Percentiles rank a stretch among this genome's conserved stretches.
phyloP scores from a whole-genome alignment of 2,329 filamentous ascomycete genomes.

The Aspergillus quadrilineatus region DNA sequence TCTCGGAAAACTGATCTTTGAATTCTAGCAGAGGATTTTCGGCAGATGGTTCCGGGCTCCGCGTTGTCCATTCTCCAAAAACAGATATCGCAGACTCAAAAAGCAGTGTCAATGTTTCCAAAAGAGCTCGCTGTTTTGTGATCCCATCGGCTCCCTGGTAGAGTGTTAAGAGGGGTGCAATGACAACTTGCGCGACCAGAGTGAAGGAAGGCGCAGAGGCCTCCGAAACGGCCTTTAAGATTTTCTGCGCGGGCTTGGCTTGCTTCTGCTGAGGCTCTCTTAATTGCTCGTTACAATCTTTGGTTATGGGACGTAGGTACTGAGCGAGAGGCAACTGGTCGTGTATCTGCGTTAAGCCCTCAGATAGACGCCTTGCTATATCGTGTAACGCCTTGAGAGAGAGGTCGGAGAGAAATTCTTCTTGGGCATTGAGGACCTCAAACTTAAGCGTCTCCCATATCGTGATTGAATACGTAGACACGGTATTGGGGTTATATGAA shows the following conservation, averaged over 20 bases:
- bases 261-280: slow-evolving; percentile 69
- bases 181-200: slow-evolving; percentile 55
- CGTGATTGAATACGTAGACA: slow-evolving; percentile 63
- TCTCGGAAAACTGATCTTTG: slow-evolving; percentile 53
- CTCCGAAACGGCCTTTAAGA: slow-evolving; percentile 57
- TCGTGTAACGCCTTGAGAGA: slow-evolving; percentile 56
- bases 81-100: slow-evolving; percentile 58
- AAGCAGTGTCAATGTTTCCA: slow-evolving; percentile 61
- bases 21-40: slow-evolving; percentile 49
- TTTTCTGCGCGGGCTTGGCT: slow-evolving; percentile 63
- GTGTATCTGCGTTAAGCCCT: slow-evolving; percentile 37
- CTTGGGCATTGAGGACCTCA: slow-evolving; percentile 65
- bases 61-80: slow-evolving; percentile 56
- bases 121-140: slow-evolving; percentile 60
- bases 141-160: slow-evolving; percentile 63
- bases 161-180: slow-evolving; percentile 59
- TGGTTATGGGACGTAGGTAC: slow-evolving; percentile 61
- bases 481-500: slow-evolving; percentile 59
- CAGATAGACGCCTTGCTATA: slow-evolving; percentile 57
- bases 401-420: slow-evolving; percentile 63
- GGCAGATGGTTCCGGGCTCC: slow-evolving; percentile 36
- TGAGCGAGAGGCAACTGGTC: slow-evolving; percentile 48
- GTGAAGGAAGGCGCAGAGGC: slow-evolving; percentile 57
- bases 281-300: slow-evolving; percentile 67
- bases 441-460: slow-evolving; percentile 70